Evolutionary conservation across 495 filamentous ascomycete genomes (phyloP).

Genomic region (Aspergillus steynii): DNA sequence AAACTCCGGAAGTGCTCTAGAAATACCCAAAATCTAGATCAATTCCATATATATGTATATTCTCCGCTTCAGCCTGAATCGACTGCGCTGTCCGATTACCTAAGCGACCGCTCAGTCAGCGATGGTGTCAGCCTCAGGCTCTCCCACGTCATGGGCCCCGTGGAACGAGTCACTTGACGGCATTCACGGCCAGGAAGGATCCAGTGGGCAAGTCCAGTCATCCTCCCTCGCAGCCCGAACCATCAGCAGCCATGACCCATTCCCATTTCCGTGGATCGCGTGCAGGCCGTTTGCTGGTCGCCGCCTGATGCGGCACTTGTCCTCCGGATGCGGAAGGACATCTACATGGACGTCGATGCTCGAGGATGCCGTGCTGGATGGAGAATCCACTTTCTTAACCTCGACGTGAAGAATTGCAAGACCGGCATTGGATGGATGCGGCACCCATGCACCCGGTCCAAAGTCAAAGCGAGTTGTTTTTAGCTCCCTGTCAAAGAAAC

Average conservation of each 20-base stretch:
- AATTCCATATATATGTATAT: too few relatives aligned
- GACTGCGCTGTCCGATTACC: too few relatives aligned
- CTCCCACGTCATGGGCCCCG: neutral
- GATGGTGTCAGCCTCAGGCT: neutral
- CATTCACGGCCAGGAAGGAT: too few relatives aligned
- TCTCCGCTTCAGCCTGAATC: too few relatives aligned
- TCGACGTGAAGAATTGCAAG: neutral
- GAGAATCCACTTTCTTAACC: slow-evolving; percentile 1
- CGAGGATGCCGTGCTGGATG: neutral
- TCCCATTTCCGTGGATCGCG: neutral
- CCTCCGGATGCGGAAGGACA: slow-evolving; percentile 33
- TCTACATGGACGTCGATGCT: neutral
- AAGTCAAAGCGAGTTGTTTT: neutral
- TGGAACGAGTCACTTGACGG: neutral
- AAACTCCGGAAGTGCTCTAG: too few relatives aligned
- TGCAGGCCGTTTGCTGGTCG: neutral
- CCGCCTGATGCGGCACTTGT: slow-evolving; percentile 27
- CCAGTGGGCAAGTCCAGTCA: neutral
- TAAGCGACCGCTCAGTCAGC: too few relatives aligned
- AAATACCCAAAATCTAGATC: too few relatives aligned
- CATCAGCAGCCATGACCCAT: neutral
- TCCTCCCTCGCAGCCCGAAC: neutral
- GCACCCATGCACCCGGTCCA: neutral
- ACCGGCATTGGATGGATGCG: neutral
- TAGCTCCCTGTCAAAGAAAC: neutral